Base-by-base conservation (phyloP, 257 asterid species). In the Przewalskia tangutica region DNA sequence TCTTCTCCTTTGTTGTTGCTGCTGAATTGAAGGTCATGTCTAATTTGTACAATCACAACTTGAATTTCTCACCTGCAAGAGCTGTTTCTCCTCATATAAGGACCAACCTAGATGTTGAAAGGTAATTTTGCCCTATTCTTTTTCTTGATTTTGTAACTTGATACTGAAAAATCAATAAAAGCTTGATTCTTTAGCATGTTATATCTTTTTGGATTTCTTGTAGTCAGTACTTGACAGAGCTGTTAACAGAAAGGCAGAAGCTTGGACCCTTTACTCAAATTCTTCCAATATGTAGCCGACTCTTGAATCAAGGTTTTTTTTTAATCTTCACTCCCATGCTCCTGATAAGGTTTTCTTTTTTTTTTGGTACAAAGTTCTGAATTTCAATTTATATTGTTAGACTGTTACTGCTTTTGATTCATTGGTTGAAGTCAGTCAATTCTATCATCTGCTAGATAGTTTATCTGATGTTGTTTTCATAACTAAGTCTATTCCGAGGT, bases 1-100 rank as follows among this genome's bases (percentile, higher is more conserved):
- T 4, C 55, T 14, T 50, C 10, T 50, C 10, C 14, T 50, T 27
- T 27, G 32, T 27, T 27, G 32, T 27, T 27, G 32, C 32, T 27
- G 1, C 32, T 51, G 55, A 51, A 51, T 14, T 54, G 60, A 14
- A 18, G 34, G 64, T 58, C 82, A 93, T 93, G 97, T 93, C 97
- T 83, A 87, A 92, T 85, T 84, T 89, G 77, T 90, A 93, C 80
- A 82, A 85, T 7, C 94, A 91, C 60, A 87, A 88, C 88, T 85
- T 89, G 88, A 87, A 86, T 90, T 91, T 90, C 76, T 92, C 97
- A 11, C 98, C 97, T 9, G 95, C 97, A 54, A 92, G 98, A 85
- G 89, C 84, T 53, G 89, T 88, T 81, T 92, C 97, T 77, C 95
- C 93, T 23, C 90, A 87, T 82, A 79, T 58, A 58, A 58, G 64